These are phyloP conservation scores for Botryotinia calthae DNA, from an alignment of 2,329 filamentous ascomycete species.

Conservation along the genomic window DNA sequence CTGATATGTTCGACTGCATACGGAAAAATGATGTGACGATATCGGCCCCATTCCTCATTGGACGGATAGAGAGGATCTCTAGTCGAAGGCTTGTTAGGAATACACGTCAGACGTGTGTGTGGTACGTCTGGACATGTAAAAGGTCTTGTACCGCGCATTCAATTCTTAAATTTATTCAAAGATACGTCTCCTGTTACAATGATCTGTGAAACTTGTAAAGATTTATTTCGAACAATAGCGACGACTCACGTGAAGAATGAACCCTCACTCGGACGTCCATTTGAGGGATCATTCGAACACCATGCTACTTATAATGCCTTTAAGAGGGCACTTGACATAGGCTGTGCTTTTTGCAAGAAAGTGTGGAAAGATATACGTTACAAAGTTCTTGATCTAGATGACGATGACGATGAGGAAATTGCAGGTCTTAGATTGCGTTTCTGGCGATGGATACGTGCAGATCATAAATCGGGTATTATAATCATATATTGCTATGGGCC, in stretches of 20 bases:
- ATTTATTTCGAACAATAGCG: not conserved
- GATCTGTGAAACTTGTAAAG: not conserved
- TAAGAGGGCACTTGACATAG: not conserved
- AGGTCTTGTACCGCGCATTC: not conserved
- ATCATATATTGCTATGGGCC: too few relatives aligned
- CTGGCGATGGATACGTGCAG: too few relatives aligned
- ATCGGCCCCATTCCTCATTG: not conserved
- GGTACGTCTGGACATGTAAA: not conserved
- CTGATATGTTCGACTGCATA: too few relatives aligned
- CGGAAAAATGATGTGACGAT: not conserved
- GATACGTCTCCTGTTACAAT: not conserved
- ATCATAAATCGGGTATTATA: too few relatives aligned
- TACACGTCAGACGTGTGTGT: too few relatives aligned
- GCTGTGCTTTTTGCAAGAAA: not conserved
- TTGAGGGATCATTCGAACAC: not conserved
- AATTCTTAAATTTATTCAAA: not conserved
- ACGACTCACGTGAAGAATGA: accelerated
- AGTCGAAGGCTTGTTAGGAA: not conserved
- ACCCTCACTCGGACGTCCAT: accelerated
- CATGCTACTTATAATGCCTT: not conserved
- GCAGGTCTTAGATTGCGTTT: not conserved
- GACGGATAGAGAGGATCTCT: not conserved
- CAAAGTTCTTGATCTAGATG: not conserved
- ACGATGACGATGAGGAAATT: not conserved
- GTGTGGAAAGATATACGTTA: accelerated